These are phyloP conservation scores for Nemania sp. DNA, from an alignment of 2,329 filamentous ascomycete genomes.

Conservation along the genomic window DNA sequence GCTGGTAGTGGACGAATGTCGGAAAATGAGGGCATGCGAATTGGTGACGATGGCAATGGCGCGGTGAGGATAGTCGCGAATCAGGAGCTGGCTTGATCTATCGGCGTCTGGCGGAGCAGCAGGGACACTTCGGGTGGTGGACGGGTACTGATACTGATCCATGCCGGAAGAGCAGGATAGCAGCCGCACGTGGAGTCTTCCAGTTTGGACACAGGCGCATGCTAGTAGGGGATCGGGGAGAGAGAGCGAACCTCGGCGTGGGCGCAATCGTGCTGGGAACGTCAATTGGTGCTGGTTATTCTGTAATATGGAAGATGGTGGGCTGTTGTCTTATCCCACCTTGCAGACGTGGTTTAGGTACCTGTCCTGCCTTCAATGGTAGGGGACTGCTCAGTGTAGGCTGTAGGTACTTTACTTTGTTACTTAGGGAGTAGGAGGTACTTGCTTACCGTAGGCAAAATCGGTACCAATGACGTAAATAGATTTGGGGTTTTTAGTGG, in stretches of 20 bases:
- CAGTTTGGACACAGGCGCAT: constrained; percentile 35
- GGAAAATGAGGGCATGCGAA: constrained; percentile 81
- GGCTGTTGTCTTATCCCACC: background rate
- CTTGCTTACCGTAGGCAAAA: too few species aligned
- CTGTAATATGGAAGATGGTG: background rate
- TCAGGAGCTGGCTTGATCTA: constrained; percentile 75
- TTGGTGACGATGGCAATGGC: constrained; percentile 84
- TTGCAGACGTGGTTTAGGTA: background rate
- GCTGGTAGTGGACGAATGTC: constrained; percentile 70
- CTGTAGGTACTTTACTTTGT: too few species aligned
- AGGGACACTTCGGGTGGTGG: constrained; percentile 50
- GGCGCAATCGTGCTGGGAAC: background rate
- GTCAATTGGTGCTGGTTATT: background rate
- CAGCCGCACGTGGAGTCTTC: constrained; percentile 26
- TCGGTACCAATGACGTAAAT: constrained; percentile 21
- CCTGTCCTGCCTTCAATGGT: too few species aligned
- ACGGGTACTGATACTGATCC: constrained; percentile 52
- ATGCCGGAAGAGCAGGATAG: constrained; percentile 45
- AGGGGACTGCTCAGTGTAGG: too few species aligned
- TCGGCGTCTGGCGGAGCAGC: constrained; percentile 55
- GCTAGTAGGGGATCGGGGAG: constrained; percentile 22
- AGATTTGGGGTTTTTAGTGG: constrained; percentile 9
- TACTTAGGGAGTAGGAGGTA: background rate
- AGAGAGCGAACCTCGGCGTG: background rate
- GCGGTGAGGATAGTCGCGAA: constrained; percentile 84